phyloP scores from a whole-genome alignment of 805 yeast species.

The Saccharomyces eubayanus region DNA sequence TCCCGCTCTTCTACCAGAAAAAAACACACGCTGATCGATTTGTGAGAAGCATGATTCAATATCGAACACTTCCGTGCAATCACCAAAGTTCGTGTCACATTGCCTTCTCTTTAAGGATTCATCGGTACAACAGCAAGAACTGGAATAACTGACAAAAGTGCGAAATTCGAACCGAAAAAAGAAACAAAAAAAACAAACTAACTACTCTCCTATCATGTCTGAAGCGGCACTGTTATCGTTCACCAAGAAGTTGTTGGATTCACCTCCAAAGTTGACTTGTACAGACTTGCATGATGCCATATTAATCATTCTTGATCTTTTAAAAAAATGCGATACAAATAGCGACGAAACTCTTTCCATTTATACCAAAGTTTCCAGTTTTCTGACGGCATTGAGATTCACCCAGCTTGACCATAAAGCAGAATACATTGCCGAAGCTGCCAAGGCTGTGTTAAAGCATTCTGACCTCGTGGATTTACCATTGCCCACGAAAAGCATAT shows the following conservation, averaged over 20 bases:
- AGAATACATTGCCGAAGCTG: constrained; percentile 80
- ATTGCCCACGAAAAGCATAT: constrained; percentile 39
- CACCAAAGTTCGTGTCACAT: neutral
- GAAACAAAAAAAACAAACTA: neutral
- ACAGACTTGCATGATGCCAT: constrained; percentile 59
- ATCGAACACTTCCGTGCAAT: neutral
- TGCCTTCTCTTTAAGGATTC: neutral
- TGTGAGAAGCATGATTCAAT: neutral
- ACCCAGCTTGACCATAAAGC: constrained; percentile 75
- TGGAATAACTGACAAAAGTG: neutral
- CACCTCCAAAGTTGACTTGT: constrained; percentile 57
- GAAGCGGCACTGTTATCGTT: constrained; percentile 23
- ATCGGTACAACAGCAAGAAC: neutral
- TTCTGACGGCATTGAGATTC: constrained; percentile 67
- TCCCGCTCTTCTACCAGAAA: neutral
- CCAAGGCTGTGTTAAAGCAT: constrained; percentile 57
- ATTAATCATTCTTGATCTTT: constrained; percentile 48
- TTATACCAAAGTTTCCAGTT: constrained; percentile 63
- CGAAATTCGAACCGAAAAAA: constrained; percentile 7
- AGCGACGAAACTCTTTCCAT: constrained; percentile 4
- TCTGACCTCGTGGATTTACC: constrained; percentile 46
- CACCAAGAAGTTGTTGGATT: constrained; percentile 53
- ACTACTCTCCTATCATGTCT: constrained; percentile 1
- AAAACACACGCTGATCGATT: neutral
- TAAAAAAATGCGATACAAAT: constrained; percentile 37